These are phyloP conservation scores for Pholiota microspora DNA, from an alignment of 768 basidiomycete genomes.

Conservation along the genomic window DNA sequence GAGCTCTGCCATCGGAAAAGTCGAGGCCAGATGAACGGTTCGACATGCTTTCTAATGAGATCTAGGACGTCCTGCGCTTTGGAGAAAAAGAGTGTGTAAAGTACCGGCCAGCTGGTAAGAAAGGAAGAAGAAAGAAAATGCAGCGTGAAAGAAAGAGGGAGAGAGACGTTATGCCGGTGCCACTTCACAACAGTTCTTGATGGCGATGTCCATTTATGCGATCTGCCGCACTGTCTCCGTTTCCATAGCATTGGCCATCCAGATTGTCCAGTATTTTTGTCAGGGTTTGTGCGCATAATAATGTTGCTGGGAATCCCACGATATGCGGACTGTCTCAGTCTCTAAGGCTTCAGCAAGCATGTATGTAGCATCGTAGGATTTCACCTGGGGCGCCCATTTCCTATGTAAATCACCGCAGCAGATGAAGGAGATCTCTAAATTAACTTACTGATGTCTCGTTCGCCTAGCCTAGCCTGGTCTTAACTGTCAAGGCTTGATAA, in stretches of 20 bases:
- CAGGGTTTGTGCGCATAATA: background rate
- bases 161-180: conserved; percentile 12
- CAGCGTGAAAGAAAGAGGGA: conserved; percentile 7
- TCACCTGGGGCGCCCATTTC: background rate
- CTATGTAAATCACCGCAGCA: no score
- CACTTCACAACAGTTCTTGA: conserved; percentile 15
- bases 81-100: conserved; percentile 33
- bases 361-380: background rate
- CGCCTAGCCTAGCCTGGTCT: background rate
- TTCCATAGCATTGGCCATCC: conserved; percentile 21
- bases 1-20: conserved; percentile 54
- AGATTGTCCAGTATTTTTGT: conserved; percentile 1
- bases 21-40: conserved; percentile 65
- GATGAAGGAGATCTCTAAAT: background rate
- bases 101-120: conserved; percentile 49
- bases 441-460: background rate
- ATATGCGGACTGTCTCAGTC: background rate
- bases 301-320: background rate
- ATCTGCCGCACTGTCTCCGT: conserved; percentile 9
- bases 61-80: conserved; percentile 38
- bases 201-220: conserved; percentile 9
- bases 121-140: conserved; percentile 24
- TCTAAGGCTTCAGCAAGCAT: background rate
- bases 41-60: conserved; percentile 25
- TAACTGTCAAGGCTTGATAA: no score